phyloP scores from a whole-genome alignment of 2,329 filamentous ascomycete genomes.

The Epichloe gansuensis region DNA sequence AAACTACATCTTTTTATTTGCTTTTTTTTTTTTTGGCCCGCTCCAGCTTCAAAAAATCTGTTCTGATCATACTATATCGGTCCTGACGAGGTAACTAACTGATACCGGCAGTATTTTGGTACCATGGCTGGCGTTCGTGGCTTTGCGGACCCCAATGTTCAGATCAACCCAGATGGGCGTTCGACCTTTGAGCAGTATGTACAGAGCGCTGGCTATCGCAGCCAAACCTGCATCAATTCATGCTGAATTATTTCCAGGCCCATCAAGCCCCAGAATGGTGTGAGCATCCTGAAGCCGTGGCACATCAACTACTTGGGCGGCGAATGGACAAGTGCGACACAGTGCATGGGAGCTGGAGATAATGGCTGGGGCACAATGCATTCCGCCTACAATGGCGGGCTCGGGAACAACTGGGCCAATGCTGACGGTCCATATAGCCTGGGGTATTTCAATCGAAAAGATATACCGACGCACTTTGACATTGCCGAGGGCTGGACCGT shows the following conservation, averaged over 20 bases:
- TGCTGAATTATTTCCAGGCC: not conserved
- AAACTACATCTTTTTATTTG: not conserved
- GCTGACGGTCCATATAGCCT: constrained; percentile 15
- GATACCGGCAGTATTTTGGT: constrained; percentile 33
- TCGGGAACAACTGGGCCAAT: constrained; percentile 37
- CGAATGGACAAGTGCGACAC: constrained; percentile 31
- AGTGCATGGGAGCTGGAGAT: constrained; percentile 37
- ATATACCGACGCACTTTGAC: constrained; percentile 40
- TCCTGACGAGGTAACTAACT: not conserved
- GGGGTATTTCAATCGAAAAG: constrained; percentile 36
- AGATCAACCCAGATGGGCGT: constrained; percentile 20
- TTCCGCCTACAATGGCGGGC: constrained; percentile 32
- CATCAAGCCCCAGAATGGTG: constrained; percentile 19
- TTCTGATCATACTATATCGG: not conserved
- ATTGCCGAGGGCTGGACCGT: constrained; percentile 41
- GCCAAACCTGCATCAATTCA: not conserved
- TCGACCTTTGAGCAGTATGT: constrained; percentile 37
- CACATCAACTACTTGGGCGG: constrained; percentile 36
- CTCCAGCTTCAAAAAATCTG: too few relatives aligned
- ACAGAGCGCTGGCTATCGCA: not conserved
- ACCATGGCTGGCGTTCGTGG: constrained; percentile 42
- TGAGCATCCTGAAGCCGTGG: constrained; percentile 36
- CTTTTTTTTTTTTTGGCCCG: too few relatives aligned
- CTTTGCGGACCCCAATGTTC: constrained; percentile 31
- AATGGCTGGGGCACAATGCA: constrained; percentile 41